phyloP scores from a whole-genome alignment of 1,139 yeast species.

The Lodderomyces theae region DNA sequence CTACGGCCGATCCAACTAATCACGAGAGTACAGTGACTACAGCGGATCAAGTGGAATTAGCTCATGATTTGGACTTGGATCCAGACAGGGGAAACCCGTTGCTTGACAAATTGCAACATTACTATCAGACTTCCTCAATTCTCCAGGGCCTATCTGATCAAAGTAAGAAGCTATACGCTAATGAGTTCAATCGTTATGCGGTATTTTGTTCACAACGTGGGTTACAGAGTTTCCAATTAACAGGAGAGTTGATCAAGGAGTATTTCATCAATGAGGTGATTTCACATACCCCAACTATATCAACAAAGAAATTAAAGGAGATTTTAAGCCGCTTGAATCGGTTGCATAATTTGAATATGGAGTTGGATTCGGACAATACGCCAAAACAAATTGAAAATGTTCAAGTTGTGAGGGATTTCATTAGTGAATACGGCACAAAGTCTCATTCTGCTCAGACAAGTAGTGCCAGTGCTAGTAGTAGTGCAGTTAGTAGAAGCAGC shows the following conservation, averaged over 20 bases:
- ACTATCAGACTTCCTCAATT: slow-evolving; percentile 11
- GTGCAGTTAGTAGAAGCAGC: slow-evolving; percentile 32
- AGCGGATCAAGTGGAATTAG: not conserved
- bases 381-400: slow-evolving; percentile 9
- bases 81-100: slow-evolving; percentile 8
- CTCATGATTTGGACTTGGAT: not conserved
- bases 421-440: slow-evolving; percentile 9
- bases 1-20: not conserved
- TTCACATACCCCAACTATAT: slow-evolving; percentile 10
- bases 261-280: slow-evolving; percentile 12
- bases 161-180: slow-evolving; percentile 13
- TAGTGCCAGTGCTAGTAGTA: not conserved
- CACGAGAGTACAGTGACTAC: no score
- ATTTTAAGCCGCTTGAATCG: slow-evolving; percentile 34
- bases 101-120: slow-evolving; percentile 10
- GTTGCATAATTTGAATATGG: slow-evolving; percentile 19
- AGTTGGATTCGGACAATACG: slow-evolving; percentile 5
- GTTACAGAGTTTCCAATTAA: slow-evolving; percentile 13
- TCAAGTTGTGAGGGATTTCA: slow-evolving; percentile 12
- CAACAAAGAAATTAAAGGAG: slow-evolving; percentile 20
- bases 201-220: slow-evolving; percentile 13
- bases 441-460: not conserved
- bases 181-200: slow-evolving; percentile 16
- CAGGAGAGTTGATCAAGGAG: slow-evolving; percentile 11
- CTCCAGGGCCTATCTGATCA: slow-evolving; percentile 13